phyloP scores from a whole-genome alignment of 2,329 filamentous ascomycete genomes.

The Microdochium paspali region DNA sequence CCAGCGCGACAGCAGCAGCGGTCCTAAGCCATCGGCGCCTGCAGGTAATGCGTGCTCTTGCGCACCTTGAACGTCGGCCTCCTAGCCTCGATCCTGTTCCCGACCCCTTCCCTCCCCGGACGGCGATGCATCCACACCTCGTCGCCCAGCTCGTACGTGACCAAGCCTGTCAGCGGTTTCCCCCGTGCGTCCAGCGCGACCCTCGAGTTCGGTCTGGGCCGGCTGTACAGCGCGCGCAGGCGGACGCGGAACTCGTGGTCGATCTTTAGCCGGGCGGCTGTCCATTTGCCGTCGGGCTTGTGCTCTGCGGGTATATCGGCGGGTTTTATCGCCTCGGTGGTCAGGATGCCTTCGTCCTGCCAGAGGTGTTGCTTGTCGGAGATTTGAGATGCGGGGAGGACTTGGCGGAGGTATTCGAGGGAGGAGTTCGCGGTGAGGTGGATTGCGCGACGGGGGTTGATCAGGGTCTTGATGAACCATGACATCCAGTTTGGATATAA shows the following conservation, averaged over 20 bases:
- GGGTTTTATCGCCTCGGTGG: slow-evolving; percentile 25
- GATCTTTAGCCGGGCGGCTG: slow-evolving; percentile 46
- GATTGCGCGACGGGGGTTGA: slow-evolving; percentile 52
- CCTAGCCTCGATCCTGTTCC: slow-evolving; percentile 7
- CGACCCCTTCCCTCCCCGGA: slow-evolving; percentile 21
- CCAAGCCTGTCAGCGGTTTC: slow-evolving; percentile 22
- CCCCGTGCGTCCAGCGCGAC: slow-evolving; percentile 26
- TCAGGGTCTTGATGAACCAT: slow-evolving; percentile 50
- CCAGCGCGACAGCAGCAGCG: no score
- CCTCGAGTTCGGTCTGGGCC: slow-evolving; percentile 23
- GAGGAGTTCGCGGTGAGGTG: slow-evolving; percentile 53
- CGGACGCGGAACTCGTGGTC: slow-evolving; percentile 46
- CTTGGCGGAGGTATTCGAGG: slow-evolving; percentile 50
- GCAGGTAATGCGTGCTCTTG: neutral
- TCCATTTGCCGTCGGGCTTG: slow-evolving; percentile 47
- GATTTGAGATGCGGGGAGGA: slow-evolving; percentile 36
- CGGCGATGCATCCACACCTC: slow-evolving; percentile 46
- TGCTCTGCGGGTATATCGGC: slow-evolving; percentile 38
- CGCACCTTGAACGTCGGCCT: slow-evolving; percentile 1
- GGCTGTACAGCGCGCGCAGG: slow-evolving; percentile 31
- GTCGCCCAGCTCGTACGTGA: slow-evolving; percentile 19
- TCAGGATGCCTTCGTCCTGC: slow-evolving; percentile 42
- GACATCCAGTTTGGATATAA: slow-evolving; percentile 51
- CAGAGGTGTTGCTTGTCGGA: slow-evolving; percentile 34
- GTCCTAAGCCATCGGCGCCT: neutral